Percentiles rank a stretch among this genome's conserved stretches.
These are phyloP conservation scores for Fusarium avenaceum DNA, from an alignment of 2,329 filamentous ascomycete species.

Conservation along the genomic window DNA sequence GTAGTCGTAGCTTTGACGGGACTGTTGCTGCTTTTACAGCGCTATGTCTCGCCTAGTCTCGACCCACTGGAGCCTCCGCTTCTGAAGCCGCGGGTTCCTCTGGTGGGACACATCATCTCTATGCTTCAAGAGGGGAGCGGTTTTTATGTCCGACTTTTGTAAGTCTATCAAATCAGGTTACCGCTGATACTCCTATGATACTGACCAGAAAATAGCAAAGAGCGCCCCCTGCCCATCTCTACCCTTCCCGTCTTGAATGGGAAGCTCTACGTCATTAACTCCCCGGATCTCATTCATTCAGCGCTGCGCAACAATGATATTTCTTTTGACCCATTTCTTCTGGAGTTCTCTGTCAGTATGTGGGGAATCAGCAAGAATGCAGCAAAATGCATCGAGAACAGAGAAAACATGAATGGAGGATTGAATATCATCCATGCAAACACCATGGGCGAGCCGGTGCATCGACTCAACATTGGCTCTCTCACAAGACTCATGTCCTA, in stretches of 20 bases:
- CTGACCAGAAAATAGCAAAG: slow-evolving; percentile 28
- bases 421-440: slow-evolving; percentile 22
- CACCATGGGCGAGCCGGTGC: slow-evolving; percentile 24
- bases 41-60: slow-evolving; percentile 9
- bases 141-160: slow-evolving; percentile 36
- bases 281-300: slow-evolving; percentile 55
- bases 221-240: slow-evolving; percentile 52
- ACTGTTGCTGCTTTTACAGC: not conserved
- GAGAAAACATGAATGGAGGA: slow-evolving; percentile 4
- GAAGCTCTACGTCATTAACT: slow-evolving; percentile 61
- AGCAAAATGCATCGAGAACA: not conserved
- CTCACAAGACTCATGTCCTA: not conserved
- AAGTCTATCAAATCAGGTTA: not conserved
- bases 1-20: not conserved
- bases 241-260: slow-evolving; percentile 60
- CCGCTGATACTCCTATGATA: too few species aligned
- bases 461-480: slow-evolving; percentile 16
- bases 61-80: slow-evolving; percentile 30
- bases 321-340: slow-evolving; percentile 58
- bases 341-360: slow-evolving; percentile 47
- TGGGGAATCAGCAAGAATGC: slow-evolving; percentile 26
- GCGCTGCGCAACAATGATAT: slow-evolving; percentile 58
- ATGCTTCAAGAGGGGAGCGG: slow-evolving; percentile 25
- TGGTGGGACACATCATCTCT: slow-evolving; percentile 37
- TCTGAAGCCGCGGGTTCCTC: slow-evolving; percentile 25